A percentile compares a stretch with the other conserved stretches of the same genome.
Conservation (phyloP, 805 yeast species). For the Candida multigemmis region DNA sequence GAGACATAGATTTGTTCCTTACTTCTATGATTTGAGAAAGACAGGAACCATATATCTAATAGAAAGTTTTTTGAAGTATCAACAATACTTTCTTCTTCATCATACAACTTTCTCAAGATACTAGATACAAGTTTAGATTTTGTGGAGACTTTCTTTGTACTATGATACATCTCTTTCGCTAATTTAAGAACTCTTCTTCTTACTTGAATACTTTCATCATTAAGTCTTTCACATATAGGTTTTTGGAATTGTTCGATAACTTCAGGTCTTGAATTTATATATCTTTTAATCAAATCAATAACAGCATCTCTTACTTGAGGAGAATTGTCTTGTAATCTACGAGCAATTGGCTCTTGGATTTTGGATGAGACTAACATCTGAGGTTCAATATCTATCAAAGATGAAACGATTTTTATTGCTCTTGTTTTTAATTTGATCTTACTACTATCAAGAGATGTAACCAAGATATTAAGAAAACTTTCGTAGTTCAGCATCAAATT, state of each 20-base stretch:
- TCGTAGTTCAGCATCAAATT: slow-evolving; percentile 37
- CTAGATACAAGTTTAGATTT: slow-evolving; percentile 39
- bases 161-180: slow-evolving; percentile 35
- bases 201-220: slow-evolving; percentile 57
- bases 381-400: slow-evolving; percentile 45
- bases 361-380: slow-evolving; percentile 38
- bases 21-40: too few relatives aligned
- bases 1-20: too few relatives aligned
- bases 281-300: slow-evolving; percentile 52
- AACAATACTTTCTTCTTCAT: slow-evolving; percentile 48
- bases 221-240: slow-evolving; percentile 38
- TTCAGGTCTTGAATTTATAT: slow-evolving; percentile 33
- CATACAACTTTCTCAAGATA: slow-evolving; percentile 50
- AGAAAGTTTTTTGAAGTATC: background rate
- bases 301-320: slow-evolving; percentile 73
- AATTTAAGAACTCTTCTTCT: slow-evolving; percentile 53
- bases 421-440: slow-evolving; percentile 32
- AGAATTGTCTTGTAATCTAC: slow-evolving; percentile 48
- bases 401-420: slow-evolving; percentile 57
- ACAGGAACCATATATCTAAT: background rate
- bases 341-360: slow-evolving; percentile 44
- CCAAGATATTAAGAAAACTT: slow-evolving; percentile 39
- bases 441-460: slow-evolving; percentile 22
- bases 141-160: slow-evolving; percentile 15
- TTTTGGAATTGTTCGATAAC: slow-evolving; percentile 40